phyloP scores from a whole-genome alignment of 2,329 filamentous ascomycete species.

The Annulohypoxylon truncatum region DNA sequence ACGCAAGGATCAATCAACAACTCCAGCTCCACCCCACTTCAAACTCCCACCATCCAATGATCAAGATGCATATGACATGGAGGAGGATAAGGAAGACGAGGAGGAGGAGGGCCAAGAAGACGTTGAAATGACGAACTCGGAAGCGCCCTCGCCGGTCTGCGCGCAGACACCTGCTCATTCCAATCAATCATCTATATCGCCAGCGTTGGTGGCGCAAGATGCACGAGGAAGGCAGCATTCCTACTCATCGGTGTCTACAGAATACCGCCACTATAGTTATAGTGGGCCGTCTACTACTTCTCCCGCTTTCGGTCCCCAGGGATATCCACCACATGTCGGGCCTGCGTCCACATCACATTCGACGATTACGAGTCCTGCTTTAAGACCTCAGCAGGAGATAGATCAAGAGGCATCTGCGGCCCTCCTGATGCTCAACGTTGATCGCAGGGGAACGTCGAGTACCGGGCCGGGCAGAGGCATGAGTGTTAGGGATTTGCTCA shows the following conservation, averaged over 20 bases:
- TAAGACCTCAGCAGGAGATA: constrained; percentile 66
- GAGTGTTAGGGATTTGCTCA: constrained; percentile 67
- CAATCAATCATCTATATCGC: constrained; percentile 64
- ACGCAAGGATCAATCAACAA: constrained; percentile 52
- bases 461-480: constrained; percentile 57
- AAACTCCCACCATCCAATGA: constrained; percentile 47
- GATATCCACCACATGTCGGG: constrained; percentile 55
- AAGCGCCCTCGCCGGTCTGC: constrained; percentile 61
- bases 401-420: constrained; percentile 88
- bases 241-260: constrained; percentile 62
- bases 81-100: constrained; percentile 56
- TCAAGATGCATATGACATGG: constrained; percentile 45
- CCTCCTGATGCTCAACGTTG: constrained; percentile 86
- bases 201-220: constrained; percentile 62
- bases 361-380: constrained; percentile 68
- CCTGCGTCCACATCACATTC: constrained; percentile 59
- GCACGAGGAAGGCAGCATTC: constrained; percentile 61
- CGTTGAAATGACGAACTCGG: constrained; percentile 71
- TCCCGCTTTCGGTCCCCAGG: constrained; percentile 57
- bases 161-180: constrained; percentile 50
- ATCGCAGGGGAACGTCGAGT: constrained; percentile 66
- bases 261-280: constrained; percentile 58
- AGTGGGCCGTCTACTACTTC: constrained; percentile 56
- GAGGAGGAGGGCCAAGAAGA: constrained; percentile 58
- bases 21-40: constrained; percentile 48